Evolutionary conservation across 306 rosid genomes (phyloP).

Genomic region (Fragaria nilgerrensis): DNA sequence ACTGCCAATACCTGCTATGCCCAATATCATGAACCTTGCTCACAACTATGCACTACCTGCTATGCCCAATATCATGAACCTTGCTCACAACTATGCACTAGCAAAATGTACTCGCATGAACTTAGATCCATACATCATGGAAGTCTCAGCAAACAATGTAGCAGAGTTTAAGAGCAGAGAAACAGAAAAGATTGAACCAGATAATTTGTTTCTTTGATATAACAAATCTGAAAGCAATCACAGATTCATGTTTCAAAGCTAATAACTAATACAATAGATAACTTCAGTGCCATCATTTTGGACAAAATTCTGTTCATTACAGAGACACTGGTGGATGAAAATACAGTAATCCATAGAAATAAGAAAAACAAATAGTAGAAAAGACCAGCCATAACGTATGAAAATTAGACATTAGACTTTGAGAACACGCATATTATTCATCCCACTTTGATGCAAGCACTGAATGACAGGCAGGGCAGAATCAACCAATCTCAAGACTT

Average conservation of each 20-base stretch:
- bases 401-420: constrained; percentile 30
- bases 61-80: neutral
- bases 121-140: neutral
- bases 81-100: neutral
- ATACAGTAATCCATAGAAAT: constrained; percentile 19
- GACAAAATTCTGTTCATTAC: constrained; percentile 36
- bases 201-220: neutral
- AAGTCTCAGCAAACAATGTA: neutral
- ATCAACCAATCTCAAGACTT: constrained; percentile 37
- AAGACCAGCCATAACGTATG: constrained; percentile 19
- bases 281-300: constrained; percentile 19
- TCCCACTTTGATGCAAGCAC: constrained; percentile 30
- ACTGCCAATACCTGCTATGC: too few relatives aligned
- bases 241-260: neutral
- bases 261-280: neutral
- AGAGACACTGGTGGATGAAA: constrained; percentile 33
- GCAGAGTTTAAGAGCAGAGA: neutral
- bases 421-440: constrained; percentile 56
- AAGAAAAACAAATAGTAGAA: neutral
- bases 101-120: neutral
- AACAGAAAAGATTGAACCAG: neutral
- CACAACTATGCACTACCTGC: neutral
- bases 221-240: neutral
- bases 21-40: neutral
- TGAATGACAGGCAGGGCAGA: constrained; percentile 13